These are phyloP conservation scores for Termitomyces sp. DNA, from an alignment of 768 basidiomycete genomes.

Conservation along the genomic window DNA sequence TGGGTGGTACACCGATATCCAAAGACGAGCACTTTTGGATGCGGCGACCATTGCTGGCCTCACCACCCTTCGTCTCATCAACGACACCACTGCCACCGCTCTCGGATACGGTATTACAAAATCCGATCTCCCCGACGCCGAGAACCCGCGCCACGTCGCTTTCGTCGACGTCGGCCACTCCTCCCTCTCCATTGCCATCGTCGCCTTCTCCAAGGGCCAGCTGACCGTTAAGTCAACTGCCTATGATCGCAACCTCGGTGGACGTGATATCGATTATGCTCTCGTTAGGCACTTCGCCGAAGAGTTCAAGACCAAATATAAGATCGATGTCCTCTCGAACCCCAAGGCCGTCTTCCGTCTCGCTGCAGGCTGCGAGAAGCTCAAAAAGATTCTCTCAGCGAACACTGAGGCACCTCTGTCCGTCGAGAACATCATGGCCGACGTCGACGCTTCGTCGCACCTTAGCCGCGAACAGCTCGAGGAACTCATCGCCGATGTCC, in stretches of 20 bases:
- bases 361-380: constrained; percentile 81
- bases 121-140: constrained; percentile 86
- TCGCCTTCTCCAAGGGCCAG: constrained; percentile 94
- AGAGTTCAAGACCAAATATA: constrained; percentile 97
- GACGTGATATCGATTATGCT: constrained; percentile 93
- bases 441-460: constrained; percentile 88
- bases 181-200: constrained; percentile 80
- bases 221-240: constrained; percentile 84
- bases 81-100: constrained; percentile 94
- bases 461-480: constrained; percentile 85
- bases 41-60: constrained; percentile 89
- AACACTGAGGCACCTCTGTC: constrained; percentile 86
- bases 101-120: constrained; percentile 99
- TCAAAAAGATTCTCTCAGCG: constrained; percentile 96
- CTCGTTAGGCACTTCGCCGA: constrained; percentile 85
- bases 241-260: constrained; percentile 92
- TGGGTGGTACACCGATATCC: constrained; percentile 94
- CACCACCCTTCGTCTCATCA: constrained; percentile 92
- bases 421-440: constrained; percentile 96
- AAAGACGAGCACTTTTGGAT: constrained; percentile 86
- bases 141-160: constrained; percentile 80
- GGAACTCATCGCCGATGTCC: constrained; percentile 67
- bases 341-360: constrained; percentile 95
- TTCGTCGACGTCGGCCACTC: constrained; percentile 98
- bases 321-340: constrained; percentile 89